These are phyloP conservation scores for Nothopassalora personata DNA, from an alignment of 2,329 filamentous ascomycete species.

Conservation along the genomic window DNA sequence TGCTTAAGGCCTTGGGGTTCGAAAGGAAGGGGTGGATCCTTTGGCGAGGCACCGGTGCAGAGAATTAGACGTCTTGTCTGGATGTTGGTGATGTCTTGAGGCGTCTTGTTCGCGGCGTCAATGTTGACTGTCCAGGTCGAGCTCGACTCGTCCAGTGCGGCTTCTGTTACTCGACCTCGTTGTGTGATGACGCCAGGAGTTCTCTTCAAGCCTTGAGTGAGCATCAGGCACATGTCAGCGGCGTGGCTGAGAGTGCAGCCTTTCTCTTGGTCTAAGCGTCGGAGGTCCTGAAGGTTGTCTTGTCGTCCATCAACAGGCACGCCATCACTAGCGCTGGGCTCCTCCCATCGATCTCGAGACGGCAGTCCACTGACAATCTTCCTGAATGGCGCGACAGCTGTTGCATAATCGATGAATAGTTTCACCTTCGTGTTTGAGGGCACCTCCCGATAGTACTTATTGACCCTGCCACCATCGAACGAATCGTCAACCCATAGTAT, in stretches of 20 bases:
- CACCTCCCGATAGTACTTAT: slow-evolving; percentile 54
- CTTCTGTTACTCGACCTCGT: slow-evolving; percentile 37
- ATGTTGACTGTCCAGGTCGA: slow-evolving; percentile 37
- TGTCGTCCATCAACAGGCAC: slow-evolving; percentile 30
- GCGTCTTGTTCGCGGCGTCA: slow-evolving; percentile 23
- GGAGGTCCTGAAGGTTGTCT: slow-evolving; percentile 52
- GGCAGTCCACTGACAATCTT: slow-evolving; percentile 46
- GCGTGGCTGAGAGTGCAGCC: slow-evolving; percentile 55
- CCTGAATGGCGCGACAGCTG: slow-evolving; percentile 49
- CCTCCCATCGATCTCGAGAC: slow-evolving; percentile 29
- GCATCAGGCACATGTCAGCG: slow-evolving; percentile 49
- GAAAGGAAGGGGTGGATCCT: slow-evolving; percentile 41
- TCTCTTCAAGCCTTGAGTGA: slow-evolving; percentile 44
- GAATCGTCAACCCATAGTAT: slow-evolving; percentile 56
- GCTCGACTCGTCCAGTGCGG: slow-evolving; percentile 36
- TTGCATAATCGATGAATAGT: slow-evolving; percentile 54
- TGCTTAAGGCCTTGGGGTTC: slow-evolving; percentile 36
- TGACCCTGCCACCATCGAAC: slow-evolving; percentile 44
- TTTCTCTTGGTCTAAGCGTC: slow-evolving; percentile 51
- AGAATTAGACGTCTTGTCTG: slow-evolving; percentile 44
- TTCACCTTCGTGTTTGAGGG: slow-evolving; percentile 60
- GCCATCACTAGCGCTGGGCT: slow-evolving; percentile 25
- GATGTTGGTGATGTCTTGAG: slow-evolving; percentile 33
- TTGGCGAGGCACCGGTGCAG: slow-evolving; percentile 55
- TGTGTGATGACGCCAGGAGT: slow-evolving; percentile 38